These are phyloP conservation scores for Cladophialophora carrionii DNA, from an alignment of 2,329 filamentous ascomycete species.

Conservation along the genomic window DNA sequence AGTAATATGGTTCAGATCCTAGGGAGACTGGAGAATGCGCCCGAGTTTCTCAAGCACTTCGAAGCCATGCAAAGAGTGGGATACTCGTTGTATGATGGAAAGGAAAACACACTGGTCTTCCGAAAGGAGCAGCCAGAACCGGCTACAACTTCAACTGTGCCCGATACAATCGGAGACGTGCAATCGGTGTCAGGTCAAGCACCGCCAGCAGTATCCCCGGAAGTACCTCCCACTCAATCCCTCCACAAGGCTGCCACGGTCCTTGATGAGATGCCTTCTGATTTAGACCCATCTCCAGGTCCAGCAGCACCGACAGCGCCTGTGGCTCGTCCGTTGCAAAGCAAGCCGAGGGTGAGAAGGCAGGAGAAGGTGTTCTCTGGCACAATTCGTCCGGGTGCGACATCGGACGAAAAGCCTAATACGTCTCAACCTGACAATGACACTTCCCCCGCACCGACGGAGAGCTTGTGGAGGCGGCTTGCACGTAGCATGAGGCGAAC, in stretches of 20 bases:
- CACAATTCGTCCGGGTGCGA: conserved; percentile 26
- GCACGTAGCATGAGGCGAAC: conserved; percentile 21
- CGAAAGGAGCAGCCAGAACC: conserved; percentile 24
- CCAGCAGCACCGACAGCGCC: conserved; percentile 34
- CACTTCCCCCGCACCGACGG: not conserved
- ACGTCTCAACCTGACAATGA: not conserved
- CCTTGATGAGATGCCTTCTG: conserved; percentile 32
- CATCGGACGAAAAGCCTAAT: not conserved
- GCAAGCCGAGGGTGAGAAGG: conserved; percentile 25
- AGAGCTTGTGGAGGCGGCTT: conserved; percentile 23
- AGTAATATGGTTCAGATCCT: conserved; percentile 44
- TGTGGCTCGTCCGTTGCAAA: conserved; percentile 13
- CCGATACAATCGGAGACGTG: not conserved
- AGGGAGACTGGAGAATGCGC: conserved; percentile 45
- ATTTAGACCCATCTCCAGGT: conserved; percentile 27
- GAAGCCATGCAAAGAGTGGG: conserved; percentile 45
- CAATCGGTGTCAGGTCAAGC: not conserved
- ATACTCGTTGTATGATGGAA: conserved; percentile 50
- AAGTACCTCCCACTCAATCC: not conserved
- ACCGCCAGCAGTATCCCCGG: not conserved
- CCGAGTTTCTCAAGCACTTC: conserved; percentile 49
- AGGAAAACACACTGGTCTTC: conserved; percentile 42
- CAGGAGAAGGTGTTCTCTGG: conserved; percentile 39
- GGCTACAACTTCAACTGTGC: not conserved
- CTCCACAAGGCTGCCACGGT: conserved; percentile 31